Base-by-base conservation (phyloP, 768 basidiomycete species). In the Suillus tomentosus region DNA sequence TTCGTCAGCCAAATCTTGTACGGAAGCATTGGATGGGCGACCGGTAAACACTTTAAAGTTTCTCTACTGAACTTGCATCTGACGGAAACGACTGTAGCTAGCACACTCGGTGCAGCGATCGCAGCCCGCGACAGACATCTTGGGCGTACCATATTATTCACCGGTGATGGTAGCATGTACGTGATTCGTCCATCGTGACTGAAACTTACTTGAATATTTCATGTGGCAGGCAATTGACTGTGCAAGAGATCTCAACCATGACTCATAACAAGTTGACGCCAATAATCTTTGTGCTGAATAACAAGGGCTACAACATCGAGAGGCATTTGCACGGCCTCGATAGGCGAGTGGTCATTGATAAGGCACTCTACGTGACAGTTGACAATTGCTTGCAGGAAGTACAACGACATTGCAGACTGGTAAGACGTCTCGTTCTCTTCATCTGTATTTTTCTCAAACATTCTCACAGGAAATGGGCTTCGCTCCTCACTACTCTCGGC, bases 11-110 rank as follows among this genome's bases (percentile, higher is more conserved):
- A 95, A 76, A 86, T 96, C 59, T 77, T 97, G 6, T 97, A 92
- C 89, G 95, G 96, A 58, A 90, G 89, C 64, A 97, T 98, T 68
- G 96, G 96, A 0, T 97, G 90, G 89, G 87, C 90, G 19, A 86
- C 91, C 47, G 92, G 93, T 79, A 74, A 78, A 80, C 68, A 11
- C 0, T 2, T 0, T n/a, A 24, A 55, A 34, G 8, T n/a, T 58
- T 60, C 34, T n/a, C 3, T 9, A 31, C 14, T 10, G 24, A 3
- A 60, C 47, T 13, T 43, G 14, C 3, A 42, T 31, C 24, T 58
- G 14, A 63, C 10, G 13, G 1, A 43, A 37, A n/a, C 24, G 17
- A 42, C 37, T 39, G 24, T 54, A 85, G 85, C 86, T 8, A 85
- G 85, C 53, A 83, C 85, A 19, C 83, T 95, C 0, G 94, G 95